These are phyloP conservation scores for Nitzschia putrida DNA, from an alignment of 108 stramenopile species.

Conservation along the genomic window DNA sequence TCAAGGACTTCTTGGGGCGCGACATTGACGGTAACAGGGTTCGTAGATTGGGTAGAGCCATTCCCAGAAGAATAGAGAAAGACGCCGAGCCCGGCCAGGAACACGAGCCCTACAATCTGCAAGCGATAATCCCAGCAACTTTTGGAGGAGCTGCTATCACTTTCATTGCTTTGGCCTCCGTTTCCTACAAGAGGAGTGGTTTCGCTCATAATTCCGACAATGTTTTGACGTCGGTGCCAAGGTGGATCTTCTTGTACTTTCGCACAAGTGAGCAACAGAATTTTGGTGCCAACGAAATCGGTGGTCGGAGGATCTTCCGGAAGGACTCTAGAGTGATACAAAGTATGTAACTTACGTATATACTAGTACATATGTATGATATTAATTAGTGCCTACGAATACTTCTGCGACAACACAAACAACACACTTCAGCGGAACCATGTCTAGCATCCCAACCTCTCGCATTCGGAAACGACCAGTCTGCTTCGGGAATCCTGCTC, in stretches of 20 bases:
- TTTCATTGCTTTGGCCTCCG: not conserved
- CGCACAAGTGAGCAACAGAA: too few species aligned
- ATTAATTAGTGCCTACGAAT: not conserved
- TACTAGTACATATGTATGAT: too few species aligned
- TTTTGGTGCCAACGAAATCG: too few species aligned
- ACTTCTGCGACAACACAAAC: not conserved
- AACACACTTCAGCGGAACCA: not conserved
- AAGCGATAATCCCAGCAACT: constrained; percentile 12
- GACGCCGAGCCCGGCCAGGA: not conserved
- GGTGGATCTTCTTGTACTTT: too few species aligned
- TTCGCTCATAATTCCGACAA: not conserved
- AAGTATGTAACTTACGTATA: too few species aligned
- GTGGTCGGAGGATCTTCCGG: too few species aligned
- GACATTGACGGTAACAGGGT: not conserved
- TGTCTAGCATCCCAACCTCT: not conserved
- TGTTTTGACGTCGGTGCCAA: not conserved
- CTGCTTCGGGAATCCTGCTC: constrained; percentile 72
- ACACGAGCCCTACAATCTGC: constrained; percentile 2
- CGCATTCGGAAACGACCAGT: constrained; percentile 42
- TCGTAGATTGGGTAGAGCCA: not conserved
- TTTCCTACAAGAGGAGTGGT: constrained; percentile 12
- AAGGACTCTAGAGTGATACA: too few species aligned
- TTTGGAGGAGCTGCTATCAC: too few species aligned
- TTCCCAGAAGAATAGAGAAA: not conserved
- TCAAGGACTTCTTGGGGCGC: not conserved